Conservation (phyloP, 2,329 filamentous ascomycete species). For the Fusarium buharicum region DNA sequence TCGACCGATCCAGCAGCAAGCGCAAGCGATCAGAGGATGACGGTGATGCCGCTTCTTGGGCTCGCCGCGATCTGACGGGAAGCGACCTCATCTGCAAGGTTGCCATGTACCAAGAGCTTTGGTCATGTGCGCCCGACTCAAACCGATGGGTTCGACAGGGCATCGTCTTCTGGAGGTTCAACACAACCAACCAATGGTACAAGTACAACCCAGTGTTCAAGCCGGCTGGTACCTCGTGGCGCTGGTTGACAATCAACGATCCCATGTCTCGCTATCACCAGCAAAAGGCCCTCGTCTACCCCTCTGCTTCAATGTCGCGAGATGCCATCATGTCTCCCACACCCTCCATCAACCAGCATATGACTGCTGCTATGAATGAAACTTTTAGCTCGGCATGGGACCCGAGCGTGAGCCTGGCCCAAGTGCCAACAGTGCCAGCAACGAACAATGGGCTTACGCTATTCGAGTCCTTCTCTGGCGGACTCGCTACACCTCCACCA, state of each 20-base stretch:
- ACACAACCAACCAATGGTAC: conserved; percentile 62
- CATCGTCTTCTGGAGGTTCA: conserved; percentile 72
- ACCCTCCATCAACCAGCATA: conserved; percentile 61
- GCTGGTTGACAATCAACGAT: conserved; percentile 70
- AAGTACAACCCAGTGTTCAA: conserved; percentile 61
- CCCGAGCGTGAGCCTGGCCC: conserved; percentile 47
- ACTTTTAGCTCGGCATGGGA: conserved; percentile 64
- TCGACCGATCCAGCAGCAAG: conserved; percentile 52
- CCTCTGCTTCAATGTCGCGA: conserved; percentile 48
- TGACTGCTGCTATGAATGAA: conserved; percentile 67
- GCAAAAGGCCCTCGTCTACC: conserved; percentile 57
- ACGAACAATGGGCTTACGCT: conserved; percentile 53
- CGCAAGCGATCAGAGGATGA: conserved; percentile 56
- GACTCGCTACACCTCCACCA: conserved; percentile 67
- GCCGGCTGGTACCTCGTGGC: conserved; percentile 67
- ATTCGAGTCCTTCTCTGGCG: conserved; percentile 63
- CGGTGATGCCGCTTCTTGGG: conserved; percentile 54
- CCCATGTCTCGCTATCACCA: conserved; percentile 69
- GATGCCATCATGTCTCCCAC: conserved; percentile 66
- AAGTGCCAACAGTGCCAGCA: conserved; percentile 50
- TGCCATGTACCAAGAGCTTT: conserved; percentile 75
- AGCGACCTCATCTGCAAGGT: conserved; percentile 69
- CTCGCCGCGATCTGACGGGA: conserved; percentile 56
- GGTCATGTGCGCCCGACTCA: conserved; percentile 62
- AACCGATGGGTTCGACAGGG: conserved; percentile 66